phyloP scores from a whole-genome alignment of 164 flowering plant species.

The Stephania japonica region DNA sequence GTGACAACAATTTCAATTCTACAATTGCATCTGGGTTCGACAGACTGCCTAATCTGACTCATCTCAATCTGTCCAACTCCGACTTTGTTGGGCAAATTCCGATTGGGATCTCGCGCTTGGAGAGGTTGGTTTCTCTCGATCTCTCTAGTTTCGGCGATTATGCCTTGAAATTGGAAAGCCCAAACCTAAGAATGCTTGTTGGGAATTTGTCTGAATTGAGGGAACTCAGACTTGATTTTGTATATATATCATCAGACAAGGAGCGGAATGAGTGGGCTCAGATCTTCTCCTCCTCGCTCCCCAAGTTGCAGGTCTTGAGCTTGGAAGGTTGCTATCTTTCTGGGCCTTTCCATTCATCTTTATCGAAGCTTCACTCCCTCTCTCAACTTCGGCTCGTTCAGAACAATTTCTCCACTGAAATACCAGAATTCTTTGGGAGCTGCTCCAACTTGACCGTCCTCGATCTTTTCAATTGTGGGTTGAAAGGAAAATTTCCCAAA shows the following conservation, averaged over 20 bases:
- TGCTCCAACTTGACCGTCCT: constrained; percentile 27
- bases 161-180: constrained; percentile 19
- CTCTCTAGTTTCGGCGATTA: background rate
- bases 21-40: no score
- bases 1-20: constrained; percentile 27
- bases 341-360: constrained; percentile 24
- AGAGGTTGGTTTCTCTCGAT: constrained; percentile 22
- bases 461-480: constrained; percentile 19
- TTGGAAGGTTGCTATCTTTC: constrained; percentile 24
- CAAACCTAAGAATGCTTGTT: constrained; percentile 15
- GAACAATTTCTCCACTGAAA: constrained; percentile 23
- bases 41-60: constrained; percentile 23
- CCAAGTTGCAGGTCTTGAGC: constrained; percentile 27
- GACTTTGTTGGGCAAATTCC: constrained; percentile 45
- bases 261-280: no score
- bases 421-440: no score
- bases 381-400: constrained; percentile 18
- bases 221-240: no score
- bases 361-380: constrained; percentile 17
- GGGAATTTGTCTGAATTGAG: no score
- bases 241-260: no score
- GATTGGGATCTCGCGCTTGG: constrained; percentile 22
- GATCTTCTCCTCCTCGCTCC: no score
- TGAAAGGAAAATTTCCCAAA: constrained; percentile 32
- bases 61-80: constrained; percentile 46